Conservation (phyloP, 2,329 filamentous ascomycete species). For the Claviceps pazoutovae region DNA sequence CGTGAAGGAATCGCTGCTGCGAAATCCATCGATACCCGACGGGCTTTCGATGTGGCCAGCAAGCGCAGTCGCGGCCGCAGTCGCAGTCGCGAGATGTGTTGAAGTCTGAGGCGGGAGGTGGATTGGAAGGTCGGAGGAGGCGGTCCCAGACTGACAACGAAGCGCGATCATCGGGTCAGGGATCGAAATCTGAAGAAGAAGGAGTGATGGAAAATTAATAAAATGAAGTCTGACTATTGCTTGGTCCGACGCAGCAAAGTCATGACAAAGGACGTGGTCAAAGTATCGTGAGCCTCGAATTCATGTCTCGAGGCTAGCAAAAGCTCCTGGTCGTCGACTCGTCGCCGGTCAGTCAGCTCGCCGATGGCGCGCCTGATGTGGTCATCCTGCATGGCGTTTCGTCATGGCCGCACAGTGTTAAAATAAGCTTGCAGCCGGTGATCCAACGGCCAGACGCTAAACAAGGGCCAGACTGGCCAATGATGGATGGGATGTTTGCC, state of each 20-base stretch:
- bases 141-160: not conserved
- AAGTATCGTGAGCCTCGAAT: not conserved
- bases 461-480: not conserved
- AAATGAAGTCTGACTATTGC: not conserved
- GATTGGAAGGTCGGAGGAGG: not conserved
- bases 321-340: not conserved
- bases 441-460: not conserved
- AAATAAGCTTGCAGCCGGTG: not conserved
- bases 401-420: not conserved
- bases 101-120: not conserved
- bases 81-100: slow-evolving; percentile 1
- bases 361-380: not conserved
- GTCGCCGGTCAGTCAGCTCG: not conserved
- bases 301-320: not conserved
- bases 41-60: slow-evolving; percentile 2
- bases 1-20: not conserved
- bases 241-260: not conserved
- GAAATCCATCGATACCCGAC: slow-evolving; percentile 1
- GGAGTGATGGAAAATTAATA: not conserved
- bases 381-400: not conserved
- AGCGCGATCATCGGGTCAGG: slow-evolving; percentile 2
- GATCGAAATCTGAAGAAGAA: not conserved
- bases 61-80: slow-evolving; percentile 1
- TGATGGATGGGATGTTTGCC: not conserved
- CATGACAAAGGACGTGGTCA: not conserved